Conservation (phyloP, 805 yeast genomes). For the Candida succiphila region DNA sequence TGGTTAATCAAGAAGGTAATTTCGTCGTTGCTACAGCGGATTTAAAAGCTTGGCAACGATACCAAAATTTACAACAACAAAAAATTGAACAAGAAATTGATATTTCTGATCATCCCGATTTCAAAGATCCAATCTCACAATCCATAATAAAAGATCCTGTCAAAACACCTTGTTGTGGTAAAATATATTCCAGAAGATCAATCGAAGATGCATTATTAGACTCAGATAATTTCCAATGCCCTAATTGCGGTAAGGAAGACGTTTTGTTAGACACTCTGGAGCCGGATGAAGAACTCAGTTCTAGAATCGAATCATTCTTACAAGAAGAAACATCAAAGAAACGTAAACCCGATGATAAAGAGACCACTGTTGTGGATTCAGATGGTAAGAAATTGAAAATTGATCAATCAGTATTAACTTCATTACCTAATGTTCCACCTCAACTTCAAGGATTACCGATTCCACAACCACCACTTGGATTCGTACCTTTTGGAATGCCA, state of each 20-base stretch:
- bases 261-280: slow-evolving; percentile 64
- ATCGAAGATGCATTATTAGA: slow-evolving; percentile 64
- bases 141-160: slow-evolving; percentile 65
- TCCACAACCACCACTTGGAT: background rate
- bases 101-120: slow-evolving; percentile 35
- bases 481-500: background rate
- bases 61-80: slow-evolving; percentile 55
- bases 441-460: no score
- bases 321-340: slow-evolving; percentile 14
- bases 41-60: slow-evolving; percentile 79
- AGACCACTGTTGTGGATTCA: background rate
- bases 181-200: slow-evolving; percentile 45
- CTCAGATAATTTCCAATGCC: slow-evolving; percentile 74
- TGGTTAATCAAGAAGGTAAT: slow-evolving; percentile 92
- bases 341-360: slow-evolving; percentile 5
- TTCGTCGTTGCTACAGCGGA: slow-evolving; percentile 96
- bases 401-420: background rate
- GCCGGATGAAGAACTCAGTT: slow-evolving; percentile 49
- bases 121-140: slow-evolving; percentile 63
- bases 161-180: slow-evolving; percentile 63
- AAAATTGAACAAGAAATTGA: slow-evolving; percentile 23
- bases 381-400: background rate
- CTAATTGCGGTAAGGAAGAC: slow-evolving; percentile 71
- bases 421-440: no score
- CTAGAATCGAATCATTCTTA: slow-evolving; percentile 41